These are phyloP conservation scores for Wickerhamomyces sydowiorum DNA, from an alignment of 805 yeast genomes.

Conservation along the genomic window DNA sequence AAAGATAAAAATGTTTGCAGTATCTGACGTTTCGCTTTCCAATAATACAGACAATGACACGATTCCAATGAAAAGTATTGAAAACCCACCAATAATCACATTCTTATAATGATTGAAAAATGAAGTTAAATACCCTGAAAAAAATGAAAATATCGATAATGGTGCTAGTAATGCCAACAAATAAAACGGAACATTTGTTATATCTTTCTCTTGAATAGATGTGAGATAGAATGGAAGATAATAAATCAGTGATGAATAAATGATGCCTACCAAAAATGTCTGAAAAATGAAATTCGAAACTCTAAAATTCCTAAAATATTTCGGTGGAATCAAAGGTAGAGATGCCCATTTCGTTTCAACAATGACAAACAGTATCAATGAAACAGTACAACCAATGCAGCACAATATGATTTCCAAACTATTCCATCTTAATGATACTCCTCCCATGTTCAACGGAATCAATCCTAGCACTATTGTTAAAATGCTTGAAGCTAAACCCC, in stretches of 20 bases:
- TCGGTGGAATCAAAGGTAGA: constrained; percentile 48
- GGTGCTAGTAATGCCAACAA: constrained; percentile 37
- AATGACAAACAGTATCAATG: constrained; percentile 32
- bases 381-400: constrained; percentile 28
- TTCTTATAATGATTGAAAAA: constrained; percentile 36
- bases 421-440: constrained; percentile 43
- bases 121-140: constrained; percentile 42
- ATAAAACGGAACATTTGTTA: constrained; percentile 5
- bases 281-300: constrained; percentile 29
- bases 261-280: constrained; percentile 41
- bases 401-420: constrained; percentile 26
- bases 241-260: constrained; percentile 40
- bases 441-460: constrained; percentile 51
- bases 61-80: constrained; percentile 36
- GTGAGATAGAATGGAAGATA: constrained; percentile 41
- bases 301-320: constrained; percentile 30
- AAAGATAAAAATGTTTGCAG: constrained; percentile 28
- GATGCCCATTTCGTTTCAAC: constrained; percentile 40
- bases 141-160: constrained; percentile 36
- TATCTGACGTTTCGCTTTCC: constrained; percentile 24
- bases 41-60: constrained; percentile 29
- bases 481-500: constrained; percentile 40
- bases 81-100: constrained; percentile 36
- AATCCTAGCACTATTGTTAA: constrained; percentile 40
- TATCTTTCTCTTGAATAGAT: constrained; percentile 33